Evolutionary conservation across 257 asterid species (phyloP).

Genomic region (Primulina eburnea): DNA sequence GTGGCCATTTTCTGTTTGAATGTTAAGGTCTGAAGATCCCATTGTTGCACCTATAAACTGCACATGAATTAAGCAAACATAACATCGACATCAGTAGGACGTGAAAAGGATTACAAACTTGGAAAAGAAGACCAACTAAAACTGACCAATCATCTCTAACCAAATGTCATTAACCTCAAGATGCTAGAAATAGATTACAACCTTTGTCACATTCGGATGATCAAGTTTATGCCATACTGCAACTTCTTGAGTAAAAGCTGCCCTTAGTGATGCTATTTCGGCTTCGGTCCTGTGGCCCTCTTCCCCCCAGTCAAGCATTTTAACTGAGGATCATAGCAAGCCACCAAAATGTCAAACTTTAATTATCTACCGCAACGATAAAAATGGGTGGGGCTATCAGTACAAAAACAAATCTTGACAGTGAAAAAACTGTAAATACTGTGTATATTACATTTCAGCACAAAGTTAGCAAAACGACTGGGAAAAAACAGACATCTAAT

Average conservation of each 20-base stretch:
- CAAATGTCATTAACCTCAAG: background rate
- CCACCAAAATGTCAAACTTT: conserved; percentile 22
- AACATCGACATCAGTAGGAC: background rate
- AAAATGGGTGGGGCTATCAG: conserved; percentile 6
- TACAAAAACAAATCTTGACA: background rate
- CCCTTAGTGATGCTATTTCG: conserved; percentile 65
- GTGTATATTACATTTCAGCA: background rate
- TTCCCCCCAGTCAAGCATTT: conserved; percentile 90
- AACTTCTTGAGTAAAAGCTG: conserved; percentile 89
- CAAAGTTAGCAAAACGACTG: background rate
- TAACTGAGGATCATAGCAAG: conserved; percentile 46
- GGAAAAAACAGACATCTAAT: conserved; percentile 5
- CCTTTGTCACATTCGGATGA: conserved; percentile 91
- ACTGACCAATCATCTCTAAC: background rate
- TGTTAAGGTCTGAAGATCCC: conserved; percentile 75
- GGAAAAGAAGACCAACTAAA: background rate
- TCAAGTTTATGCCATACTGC: conserved; percentile 92
- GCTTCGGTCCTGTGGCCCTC: conserved; percentile 83
- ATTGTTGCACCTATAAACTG: conserved; percentile 88
- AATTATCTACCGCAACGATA: conserved; percentile 7
- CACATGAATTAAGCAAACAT: conserved; percentile 20
- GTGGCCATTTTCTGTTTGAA: conserved; percentile 77
- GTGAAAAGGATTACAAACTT: background rate
- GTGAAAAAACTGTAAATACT: background rate
- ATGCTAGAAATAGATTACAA: conserved; percentile 19